Percentiles rank a stretch among this genome's conserved stretches.
These are phyloP conservation scores for Ambrosia trifida DNA, from an alignment of 129 eudicot species.

Conservation along the genomic window DNA sequence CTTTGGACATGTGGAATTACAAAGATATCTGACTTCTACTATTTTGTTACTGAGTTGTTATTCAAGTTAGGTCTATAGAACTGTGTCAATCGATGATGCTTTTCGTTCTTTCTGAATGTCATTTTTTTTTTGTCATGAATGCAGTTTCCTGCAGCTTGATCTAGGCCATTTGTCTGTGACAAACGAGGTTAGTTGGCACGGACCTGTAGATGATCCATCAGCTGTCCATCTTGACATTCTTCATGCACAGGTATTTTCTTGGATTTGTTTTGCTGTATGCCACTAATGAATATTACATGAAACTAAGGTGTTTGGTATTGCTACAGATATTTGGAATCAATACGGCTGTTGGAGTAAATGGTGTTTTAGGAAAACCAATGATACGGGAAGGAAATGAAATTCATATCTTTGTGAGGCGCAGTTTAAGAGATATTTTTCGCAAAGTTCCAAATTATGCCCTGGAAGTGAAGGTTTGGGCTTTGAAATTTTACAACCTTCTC, in stretches of 20 bases:
- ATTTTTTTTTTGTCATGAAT: constrained; percentile 20
- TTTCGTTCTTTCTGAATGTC: constrained; percentile 11
- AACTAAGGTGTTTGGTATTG: constrained; percentile 15
- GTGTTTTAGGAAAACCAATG: constrained; percentile 79
- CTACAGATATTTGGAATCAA: constrained; percentile 88
- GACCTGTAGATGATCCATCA: constrained; percentile 84
- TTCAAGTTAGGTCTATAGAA: no score
- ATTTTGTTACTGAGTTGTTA: no score
- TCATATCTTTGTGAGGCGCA: constrained; percentile 77
- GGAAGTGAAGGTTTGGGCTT: constrained; percentile 70
- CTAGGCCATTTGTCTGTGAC: constrained; percentile 72
- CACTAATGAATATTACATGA: constrained; percentile 22
- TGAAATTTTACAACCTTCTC: constrained; percentile 13
- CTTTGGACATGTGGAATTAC: no score
- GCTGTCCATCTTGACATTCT: constrained; percentile 98
- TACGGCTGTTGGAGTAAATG: constrained; percentile 90
- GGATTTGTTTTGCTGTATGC: not conserved
- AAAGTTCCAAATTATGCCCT: constrained; percentile 84
- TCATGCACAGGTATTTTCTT: constrained; percentile 67
- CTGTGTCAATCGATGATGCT: not conserved
- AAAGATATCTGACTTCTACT: not conserved
- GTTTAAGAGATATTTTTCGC: constrained; percentile 84
- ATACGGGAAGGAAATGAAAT: constrained; percentile 82
- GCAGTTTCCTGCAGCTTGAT: constrained; percentile 97
- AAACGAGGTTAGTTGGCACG: constrained; percentile 90